Conservation (phyloP, 2,329 filamentous ascomycete genomes). For the Rosellinia necatrix region DNA sequence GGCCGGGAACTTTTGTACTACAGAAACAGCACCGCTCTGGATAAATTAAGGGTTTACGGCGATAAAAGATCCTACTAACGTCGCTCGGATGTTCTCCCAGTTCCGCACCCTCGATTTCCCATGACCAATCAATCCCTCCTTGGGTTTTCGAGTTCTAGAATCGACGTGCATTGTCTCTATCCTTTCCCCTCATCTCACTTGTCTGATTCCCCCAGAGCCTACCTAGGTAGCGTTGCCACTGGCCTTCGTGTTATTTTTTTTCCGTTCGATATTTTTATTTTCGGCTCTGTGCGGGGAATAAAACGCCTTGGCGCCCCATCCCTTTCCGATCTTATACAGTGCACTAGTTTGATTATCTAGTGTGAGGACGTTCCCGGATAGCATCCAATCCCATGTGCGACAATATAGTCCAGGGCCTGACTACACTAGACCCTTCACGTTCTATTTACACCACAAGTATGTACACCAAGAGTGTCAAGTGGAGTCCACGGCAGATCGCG, state of each 20-base stretch:
- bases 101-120: not conserved
- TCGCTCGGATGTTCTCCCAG: not conserved
- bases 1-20: not conserved
- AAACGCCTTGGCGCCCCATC: slow-evolving; percentile 8
- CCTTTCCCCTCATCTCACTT: not conserved
- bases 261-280: no score
- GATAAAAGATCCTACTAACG: no score
- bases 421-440: not conserved
- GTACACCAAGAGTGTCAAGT: slow-evolving; percentile 1
- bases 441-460: not conserved
- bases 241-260: no score
- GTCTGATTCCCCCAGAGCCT: not conserved
- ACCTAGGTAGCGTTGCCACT: not conserved
- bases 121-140: not conserved
- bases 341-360: not conserved
- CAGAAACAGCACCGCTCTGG: not conserved
- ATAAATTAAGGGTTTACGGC: not conserved
- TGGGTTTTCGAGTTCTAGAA: not conserved
- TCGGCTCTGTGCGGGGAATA: not conserved
- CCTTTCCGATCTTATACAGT: not conserved
- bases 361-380: not conserved
- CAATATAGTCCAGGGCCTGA: not conserved
- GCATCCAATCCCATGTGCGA: not conserved
- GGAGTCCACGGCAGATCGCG: slow-evolving; percentile 18
- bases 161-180: not conserved